Evolutionary conservation across 345 rosid species (phyloP).

Genomic region (Viola odorata): DNA sequence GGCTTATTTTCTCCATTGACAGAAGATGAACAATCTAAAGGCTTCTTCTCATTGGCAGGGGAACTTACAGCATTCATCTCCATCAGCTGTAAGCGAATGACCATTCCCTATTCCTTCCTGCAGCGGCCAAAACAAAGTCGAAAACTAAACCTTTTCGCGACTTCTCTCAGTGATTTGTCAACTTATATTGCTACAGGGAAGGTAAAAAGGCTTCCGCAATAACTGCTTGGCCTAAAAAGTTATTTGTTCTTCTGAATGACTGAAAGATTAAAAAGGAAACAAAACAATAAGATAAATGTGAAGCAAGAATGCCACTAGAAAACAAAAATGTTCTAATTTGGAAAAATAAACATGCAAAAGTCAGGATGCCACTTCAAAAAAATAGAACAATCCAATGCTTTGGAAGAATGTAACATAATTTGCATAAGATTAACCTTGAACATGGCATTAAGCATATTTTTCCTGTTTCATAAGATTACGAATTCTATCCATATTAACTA

Average conservation of each 20-base stretch:
- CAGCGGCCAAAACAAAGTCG: conserved; percentile 8
- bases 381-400: too few relatives aligned
- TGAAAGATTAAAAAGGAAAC: conserved; percentile 1
- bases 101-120: conserved; percentile 25
- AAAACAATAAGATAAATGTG: background rate
- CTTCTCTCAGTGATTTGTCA: conserved; percentile 14
- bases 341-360: background rate
- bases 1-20: conserved; percentile 24
- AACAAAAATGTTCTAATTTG: background rate
- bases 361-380: too few relatives aligned
- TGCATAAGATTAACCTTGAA: too few relatives aligned
- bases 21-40: conserved; percentile 26
- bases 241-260: conserved; percentile 5
- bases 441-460: too few relatives aligned
- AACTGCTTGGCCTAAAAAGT: conserved; percentile 15
- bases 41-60: conserved; percentile 29
- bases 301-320: background rate
- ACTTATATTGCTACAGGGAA: conserved; percentile 14
- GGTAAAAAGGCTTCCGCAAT: conserved; percentile 10
- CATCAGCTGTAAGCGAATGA: conserved; percentile 26
- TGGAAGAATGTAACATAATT: too few relatives aligned
- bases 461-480: too few relatives aligned
- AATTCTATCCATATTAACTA: too few relatives aligned
- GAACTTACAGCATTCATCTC: conserved; percentile 32
- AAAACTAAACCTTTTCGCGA: conserved; percentile 8